These are phyloP conservation scores for Nothophytophthora sp. DNA, from an alignment of 352 stramenopile genomes.

Conservation along the genomic window DNA sequence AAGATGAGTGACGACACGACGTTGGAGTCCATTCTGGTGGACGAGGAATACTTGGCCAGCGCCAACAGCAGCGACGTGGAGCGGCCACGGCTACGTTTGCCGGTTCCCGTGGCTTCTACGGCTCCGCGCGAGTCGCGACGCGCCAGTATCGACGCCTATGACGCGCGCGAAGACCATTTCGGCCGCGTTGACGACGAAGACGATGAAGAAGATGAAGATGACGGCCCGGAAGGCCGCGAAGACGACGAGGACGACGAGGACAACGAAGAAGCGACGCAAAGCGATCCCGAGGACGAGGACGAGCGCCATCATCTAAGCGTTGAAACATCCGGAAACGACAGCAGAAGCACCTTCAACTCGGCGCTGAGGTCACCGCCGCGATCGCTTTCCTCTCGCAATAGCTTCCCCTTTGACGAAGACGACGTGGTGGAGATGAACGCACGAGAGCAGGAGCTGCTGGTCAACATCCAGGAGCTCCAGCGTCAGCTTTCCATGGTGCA, in stretches of 20 bases:
- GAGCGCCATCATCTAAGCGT: slow-evolving; percentile 5
- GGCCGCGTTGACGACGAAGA: slow-evolving; percentile 7
- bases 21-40: slow-evolving; percentile 25
- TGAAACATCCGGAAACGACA: slow-evolving; percentile 2
- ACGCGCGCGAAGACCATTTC: slow-evolving; percentile 24
- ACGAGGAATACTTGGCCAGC: slow-evolving; percentile 29
- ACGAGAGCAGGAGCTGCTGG: slow-evolving; percentile 85
- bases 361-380: slow-evolving; percentile 25
- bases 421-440: slow-evolving; percentile 78
- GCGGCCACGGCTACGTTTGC: background rate
- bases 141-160: slow-evolving; percentile 36
- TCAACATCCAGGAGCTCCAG: slow-evolving; percentile 92
- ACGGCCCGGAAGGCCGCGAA: too few relatives aligned
- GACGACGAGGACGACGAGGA: slow-evolving; percentile 22
- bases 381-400: slow-evolving; percentile 12
- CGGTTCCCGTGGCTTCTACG: slow-evolving; percentile 1
- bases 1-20: slow-evolving; percentile 29
- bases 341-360: slow-evolving; percentile 3
- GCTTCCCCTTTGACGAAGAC: slow-evolving; percentile 57
- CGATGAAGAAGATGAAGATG: slow-evolving; percentile 25
- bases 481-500: slow-evolving; percentile 87
- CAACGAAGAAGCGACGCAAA: slow-evolving; percentile 14
- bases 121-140: slow-evolving; percentile 16
- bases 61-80: slow-evolving; percentile 16
- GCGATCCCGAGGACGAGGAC: slow-evolving; percentile 12